A percentile compares a stretch with the other conserved stretches of the same genome.
Conservation (phyloP, 164 flowering plant species). For the Vitis amurensis region DNA sequence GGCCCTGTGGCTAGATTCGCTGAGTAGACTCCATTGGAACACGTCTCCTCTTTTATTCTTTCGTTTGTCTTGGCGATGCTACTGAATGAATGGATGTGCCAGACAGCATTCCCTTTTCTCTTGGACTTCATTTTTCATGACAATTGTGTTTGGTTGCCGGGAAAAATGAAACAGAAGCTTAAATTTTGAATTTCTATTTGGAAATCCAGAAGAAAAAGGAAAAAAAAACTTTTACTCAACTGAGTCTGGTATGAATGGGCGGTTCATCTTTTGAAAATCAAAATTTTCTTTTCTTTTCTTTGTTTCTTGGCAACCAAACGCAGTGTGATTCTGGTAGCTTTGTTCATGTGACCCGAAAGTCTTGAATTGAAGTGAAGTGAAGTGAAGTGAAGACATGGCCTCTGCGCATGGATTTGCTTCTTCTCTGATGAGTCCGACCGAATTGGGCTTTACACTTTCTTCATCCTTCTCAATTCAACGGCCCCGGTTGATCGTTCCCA, state of each 20-base stretch:
- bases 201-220: too few species aligned
- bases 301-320: constrained; percentile 7
- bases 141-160: background rate
- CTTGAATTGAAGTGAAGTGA: background rate
- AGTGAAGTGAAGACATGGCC: constrained; percentile 21
- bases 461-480: constrained; percentile 5
- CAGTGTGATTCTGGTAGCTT: background rate
- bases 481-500: constrained; percentile 7
- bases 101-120: too few species aligned
- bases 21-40: background rate
- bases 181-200: background rate
- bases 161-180: background rate
- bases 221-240: background rate
- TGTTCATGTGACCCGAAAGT: background rate
- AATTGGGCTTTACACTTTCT: constrained; percentile 15
- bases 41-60: too few species aligned
- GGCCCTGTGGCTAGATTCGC: background rate
- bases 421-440: background rate
- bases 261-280: background rate
- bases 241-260: background rate
- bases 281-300: constrained; percentile 3
- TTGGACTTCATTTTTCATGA: too few species aligned
- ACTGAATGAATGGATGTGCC: too few species aligned
- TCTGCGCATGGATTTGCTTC: constrained; percentile 24
- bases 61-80: too few species aligned